Conservation (phyloP, 2,329 filamentous ascomycete species). For the Cercospora sp. region DNA sequence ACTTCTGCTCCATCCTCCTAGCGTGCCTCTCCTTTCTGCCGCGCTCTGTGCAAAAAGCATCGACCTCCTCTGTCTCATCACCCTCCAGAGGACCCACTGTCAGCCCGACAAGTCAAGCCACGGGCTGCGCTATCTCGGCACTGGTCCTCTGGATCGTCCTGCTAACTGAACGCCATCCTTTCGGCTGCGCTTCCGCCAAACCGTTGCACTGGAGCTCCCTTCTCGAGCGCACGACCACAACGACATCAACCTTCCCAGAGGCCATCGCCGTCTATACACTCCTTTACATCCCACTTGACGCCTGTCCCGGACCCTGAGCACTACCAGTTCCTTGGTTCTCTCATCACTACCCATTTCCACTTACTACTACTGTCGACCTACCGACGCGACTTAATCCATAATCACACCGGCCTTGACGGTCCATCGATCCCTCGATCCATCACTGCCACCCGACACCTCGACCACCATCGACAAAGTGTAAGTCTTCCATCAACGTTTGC, state of each 20-base stretch:
- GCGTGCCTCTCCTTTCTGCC: constrained; percentile 24
- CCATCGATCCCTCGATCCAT: constrained; percentile 12
- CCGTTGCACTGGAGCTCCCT: constrained; percentile 35
- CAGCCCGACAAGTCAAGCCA: constrained; percentile 33
- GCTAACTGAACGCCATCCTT: constrained; percentile 34
- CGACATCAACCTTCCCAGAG: constrained; percentile 28
- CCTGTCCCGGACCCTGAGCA: constrained; percentile 35
- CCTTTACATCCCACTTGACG: constrained; percentile 39
- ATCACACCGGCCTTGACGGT: constrained; percentile 28
- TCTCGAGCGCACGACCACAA: constrained; percentile 27
- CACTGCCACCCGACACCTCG: constrained; percentile 7
- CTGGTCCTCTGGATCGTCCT: constrained; percentile 36
- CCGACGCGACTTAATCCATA: constrained; percentile 32
- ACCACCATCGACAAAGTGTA: constrained; percentile 7
- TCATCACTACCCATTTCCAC: constrained; percentile 28
- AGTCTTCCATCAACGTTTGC: constrained; percentile 6
- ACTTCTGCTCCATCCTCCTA: constrained; percentile 14
- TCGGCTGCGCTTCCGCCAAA: constrained; percentile 34
- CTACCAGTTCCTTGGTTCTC: constrained; percentile 23
- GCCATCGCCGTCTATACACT: constrained; percentile 34
- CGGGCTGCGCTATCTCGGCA: constrained; percentile 36
- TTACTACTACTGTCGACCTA: constrained; percentile 25
- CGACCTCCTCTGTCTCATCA: constrained; percentile 35
- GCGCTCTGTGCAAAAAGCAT: constrained; percentile 21
- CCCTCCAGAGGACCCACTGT: constrained; percentile 31